Percentiles rank a stretch among this genome's conserved stretches.
These are phyloP conservation scores for Globisporangium ultimum DNA, from an alignment of 352 stramenopile genomes.

Conservation along the genomic window DNA sequence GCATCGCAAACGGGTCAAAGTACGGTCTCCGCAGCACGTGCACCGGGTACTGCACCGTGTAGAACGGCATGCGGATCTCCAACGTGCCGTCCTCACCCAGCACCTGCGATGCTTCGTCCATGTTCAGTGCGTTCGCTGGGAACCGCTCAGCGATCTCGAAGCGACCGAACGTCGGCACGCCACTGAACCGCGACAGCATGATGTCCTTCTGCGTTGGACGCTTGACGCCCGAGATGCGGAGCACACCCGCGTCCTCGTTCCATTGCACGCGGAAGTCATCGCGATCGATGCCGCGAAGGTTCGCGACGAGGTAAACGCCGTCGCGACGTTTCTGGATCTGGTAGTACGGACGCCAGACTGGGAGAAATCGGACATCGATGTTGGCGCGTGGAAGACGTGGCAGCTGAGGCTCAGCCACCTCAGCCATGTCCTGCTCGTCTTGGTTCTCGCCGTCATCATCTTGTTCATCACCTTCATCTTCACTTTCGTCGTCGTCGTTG, in stretches of 20 bases:
- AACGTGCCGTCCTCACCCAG: constrained; percentile 43
- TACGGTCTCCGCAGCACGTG: background rate
- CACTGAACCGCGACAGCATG: constrained; percentile 47
- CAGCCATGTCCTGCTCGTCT: too few species aligned
- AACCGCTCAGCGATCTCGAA: constrained; percentile 66
- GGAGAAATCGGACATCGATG: too few species aligned
- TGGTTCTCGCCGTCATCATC: background rate
- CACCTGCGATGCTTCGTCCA: constrained; percentile 54
- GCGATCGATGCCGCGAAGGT: background rate
- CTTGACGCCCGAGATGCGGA: constrained; percentile 49
- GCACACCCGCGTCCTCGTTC: constrained; percentile 1
- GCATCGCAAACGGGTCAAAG: background rate
- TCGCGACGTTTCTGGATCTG: constrained; percentile 21
- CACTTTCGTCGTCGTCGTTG: too few species aligned
- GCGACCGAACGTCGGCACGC: constrained; percentile 52
- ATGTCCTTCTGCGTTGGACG: constrained; percentile 57
- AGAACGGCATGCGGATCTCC: constrained; percentile 57
- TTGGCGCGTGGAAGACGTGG: too few species aligned
- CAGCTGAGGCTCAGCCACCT: too few species aligned
- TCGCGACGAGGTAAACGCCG: constrained; percentile 21
- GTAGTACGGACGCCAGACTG: background rate
- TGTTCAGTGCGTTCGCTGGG: constrained; percentile 23
- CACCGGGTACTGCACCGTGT: background rate
- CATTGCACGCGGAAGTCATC: constrained; percentile 14
- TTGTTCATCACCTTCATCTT: constrained; percentile 10